These are phyloP conservation scores for Rhizopogon sp. DNA, from an alignment of 768 basidiomycete species.

Conservation along the genomic window DNA sequence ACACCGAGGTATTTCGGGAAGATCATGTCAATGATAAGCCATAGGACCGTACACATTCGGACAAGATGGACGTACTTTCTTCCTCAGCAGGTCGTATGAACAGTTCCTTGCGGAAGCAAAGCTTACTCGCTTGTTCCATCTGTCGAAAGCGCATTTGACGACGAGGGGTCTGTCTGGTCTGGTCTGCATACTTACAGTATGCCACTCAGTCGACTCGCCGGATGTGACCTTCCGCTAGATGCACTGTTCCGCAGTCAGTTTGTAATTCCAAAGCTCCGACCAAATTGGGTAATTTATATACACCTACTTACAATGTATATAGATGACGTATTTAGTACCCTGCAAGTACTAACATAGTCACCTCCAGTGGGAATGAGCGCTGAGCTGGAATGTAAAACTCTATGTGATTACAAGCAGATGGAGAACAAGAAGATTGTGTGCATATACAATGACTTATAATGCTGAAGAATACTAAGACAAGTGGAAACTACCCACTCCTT, in stretches of 20 bases:
- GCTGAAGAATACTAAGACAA: constrained; percentile 56
- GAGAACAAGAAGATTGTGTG: constrained; percentile 6
- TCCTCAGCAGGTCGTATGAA: constrained; percentile 66
- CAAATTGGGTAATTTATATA: no score
- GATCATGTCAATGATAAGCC: not conserved
- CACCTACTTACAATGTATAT: no score
- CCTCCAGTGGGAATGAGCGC: no score
- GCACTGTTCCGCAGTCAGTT: constrained; percentile 22
- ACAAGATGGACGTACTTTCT: constrained; percentile 49
- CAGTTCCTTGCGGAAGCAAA: constrained; percentile 80
- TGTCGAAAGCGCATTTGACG: constrained; percentile 80
- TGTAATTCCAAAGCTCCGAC: not conserved
- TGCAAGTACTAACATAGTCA: no score
- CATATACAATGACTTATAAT: constrained; percentile 18
- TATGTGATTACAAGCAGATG: constrained; percentile 4
- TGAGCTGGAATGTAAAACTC: constrained; percentile 2
- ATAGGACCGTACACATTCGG: not conserved
- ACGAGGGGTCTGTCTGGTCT: constrained; percentile 75
- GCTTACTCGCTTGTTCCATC: constrained; percentile 67
- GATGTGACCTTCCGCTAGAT: not conserved
- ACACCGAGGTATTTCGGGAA: not conserved
- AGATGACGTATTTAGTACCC: no score
- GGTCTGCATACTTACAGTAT: constrained; percentile 23
- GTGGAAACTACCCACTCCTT: constrained; percentile 97
- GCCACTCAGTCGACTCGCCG: not conserved